These are phyloP conservation scores for Dactylonectria estremocensis DNA, from an alignment of 2,329 filamentous ascomycete species.

Conservation along the genomic window DNA sequence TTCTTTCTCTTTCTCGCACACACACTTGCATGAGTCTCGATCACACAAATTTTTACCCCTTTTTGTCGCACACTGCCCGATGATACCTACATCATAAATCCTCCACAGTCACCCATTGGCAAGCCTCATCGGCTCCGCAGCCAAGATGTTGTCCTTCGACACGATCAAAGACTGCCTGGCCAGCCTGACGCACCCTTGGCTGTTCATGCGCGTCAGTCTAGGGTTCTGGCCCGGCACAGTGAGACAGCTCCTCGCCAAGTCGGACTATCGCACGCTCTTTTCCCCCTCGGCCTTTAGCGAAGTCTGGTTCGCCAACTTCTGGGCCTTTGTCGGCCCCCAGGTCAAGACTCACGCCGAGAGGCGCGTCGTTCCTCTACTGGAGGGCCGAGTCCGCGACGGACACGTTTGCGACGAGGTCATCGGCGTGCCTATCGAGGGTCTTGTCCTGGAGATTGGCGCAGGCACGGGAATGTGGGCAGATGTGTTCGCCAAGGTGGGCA, in stretches of 20 bases:
- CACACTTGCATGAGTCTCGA: background rate
- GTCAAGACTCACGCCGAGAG: conserved; percentile 60
- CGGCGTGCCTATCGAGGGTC: conserved; percentile 61
- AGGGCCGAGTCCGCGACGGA: conserved; percentile 62
- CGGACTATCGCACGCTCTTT: conserved; percentile 56
- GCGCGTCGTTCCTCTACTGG: conserved; percentile 68
- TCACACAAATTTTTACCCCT: conserved; percentile 2
- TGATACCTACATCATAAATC: background rate
- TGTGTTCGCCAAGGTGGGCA: conserved; percentile 59
- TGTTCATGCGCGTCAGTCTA: conserved; percentile 66
- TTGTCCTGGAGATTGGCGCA: conserved; percentile 74
- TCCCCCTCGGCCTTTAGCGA: conserved; percentile 59
- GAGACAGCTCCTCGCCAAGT: conserved; percentile 55
- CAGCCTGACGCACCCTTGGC: conserved; percentile 63
- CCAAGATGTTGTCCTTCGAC: conserved; percentile 46
- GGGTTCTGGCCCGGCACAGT: conserved; percentile 68
- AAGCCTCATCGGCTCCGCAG: background rate
- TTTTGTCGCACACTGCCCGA: background rate
- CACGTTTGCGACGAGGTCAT: conserved; percentile 51
- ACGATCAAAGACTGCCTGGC: conserved; percentile 47
- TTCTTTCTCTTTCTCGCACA: background rate
- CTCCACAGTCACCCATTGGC: background rate
- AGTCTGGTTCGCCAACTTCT: conserved; percentile 75
- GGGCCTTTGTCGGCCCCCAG: conserved; percentile 67
- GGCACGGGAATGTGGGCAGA: conserved; percentile 74